Evolutionary conservation across 139 green algal species (phyloP).

Genomic region (Eudorina sp.): DNA sequence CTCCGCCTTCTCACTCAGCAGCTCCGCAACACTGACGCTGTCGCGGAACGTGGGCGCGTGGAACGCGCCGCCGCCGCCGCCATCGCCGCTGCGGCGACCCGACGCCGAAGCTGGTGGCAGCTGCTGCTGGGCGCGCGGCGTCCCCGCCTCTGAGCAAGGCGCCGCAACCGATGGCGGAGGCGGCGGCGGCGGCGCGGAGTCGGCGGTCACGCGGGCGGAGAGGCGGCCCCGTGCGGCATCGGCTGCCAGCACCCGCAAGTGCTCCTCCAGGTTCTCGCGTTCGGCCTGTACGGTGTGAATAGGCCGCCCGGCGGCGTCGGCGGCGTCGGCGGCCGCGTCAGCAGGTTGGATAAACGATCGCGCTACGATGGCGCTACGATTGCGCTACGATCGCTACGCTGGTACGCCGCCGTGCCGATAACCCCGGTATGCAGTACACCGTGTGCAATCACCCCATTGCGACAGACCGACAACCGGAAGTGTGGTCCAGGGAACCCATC

Average conservation of each 20-base stretch:
- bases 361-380: too few species aligned
- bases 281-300: too few species aligned
- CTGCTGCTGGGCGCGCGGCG: not conserved
- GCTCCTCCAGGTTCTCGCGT: conserved; percentile 17
- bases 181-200: not conserved
- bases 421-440: too few species aligned
- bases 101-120: not conserved
- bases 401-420: too few species aligned
- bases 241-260: not conserved
- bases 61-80: not conserved
- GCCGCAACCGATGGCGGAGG: not conserved
- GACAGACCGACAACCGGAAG: too few species aligned
- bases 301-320: too few species aligned
- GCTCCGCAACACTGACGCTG: conserved; percentile 8
- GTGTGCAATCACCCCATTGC: too few species aligned
- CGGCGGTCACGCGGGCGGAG: not conserved
- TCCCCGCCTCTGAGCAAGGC: not conserved
- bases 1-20: conserved; percentile 22
- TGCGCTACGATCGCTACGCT: too few species aligned
- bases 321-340: too few species aligned
- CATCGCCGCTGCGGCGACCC: not conserved
- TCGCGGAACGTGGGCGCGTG: not conserved
- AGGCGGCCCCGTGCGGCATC: not conserved
- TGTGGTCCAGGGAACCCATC: too few species aligned
- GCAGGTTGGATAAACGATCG: too few species aligned